Percentiles rank a stretch among this genome's conserved stretches.
These are phyloP conservation scores for Boletus tylopilopsis DNA, from an alignment of 768 basidiomycete genomes.

Conservation along the genomic window DNA sequence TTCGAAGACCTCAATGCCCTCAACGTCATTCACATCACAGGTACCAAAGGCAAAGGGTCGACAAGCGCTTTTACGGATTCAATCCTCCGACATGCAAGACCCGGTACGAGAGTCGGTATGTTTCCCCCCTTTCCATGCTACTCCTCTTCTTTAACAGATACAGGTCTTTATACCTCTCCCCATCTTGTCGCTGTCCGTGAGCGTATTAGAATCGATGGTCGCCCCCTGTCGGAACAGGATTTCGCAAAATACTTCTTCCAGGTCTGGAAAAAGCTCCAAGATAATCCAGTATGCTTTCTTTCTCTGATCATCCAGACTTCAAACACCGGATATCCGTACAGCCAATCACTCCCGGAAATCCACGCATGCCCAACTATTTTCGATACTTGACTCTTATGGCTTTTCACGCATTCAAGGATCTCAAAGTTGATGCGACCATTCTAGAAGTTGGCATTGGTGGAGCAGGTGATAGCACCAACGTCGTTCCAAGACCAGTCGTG, in stretches of 20 bases:
- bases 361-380: constrained; percentile 88
- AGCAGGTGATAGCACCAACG: constrained; percentile 90
- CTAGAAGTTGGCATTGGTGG: constrained; percentile 98
- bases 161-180: constrained; percentile 95
- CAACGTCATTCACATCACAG: constrained; percentile 95
- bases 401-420: constrained; percentile 80
- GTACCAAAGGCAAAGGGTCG: constrained; percentile 98
- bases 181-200: constrained; percentile 96
- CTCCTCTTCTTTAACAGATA: not conserved
- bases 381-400: constrained; percentile 90
- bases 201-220: constrained; percentile 89
- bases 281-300: constrained; percentile 47
- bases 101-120: constrained; percentile 80
- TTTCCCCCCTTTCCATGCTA: not conserved
- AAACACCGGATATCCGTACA: constrained; percentile 31
- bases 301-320: not conserved
- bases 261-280: constrained; percentile 86
- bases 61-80: constrained; percentile 92
- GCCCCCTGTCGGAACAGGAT: constrained; percentile 79
- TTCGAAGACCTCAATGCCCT: constrained; percentile 78
- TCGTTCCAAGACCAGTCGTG: constrained; percentile 86
- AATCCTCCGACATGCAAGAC: constrained; percentile 70
- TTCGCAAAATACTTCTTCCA: constrained; percentile 95
- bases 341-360: constrained; percentile 46
- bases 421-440: constrained; percentile 84